phyloP scores from a whole-genome alignment of 1,284 basidiomycete species.

The Takashimella koratensis region DNA sequence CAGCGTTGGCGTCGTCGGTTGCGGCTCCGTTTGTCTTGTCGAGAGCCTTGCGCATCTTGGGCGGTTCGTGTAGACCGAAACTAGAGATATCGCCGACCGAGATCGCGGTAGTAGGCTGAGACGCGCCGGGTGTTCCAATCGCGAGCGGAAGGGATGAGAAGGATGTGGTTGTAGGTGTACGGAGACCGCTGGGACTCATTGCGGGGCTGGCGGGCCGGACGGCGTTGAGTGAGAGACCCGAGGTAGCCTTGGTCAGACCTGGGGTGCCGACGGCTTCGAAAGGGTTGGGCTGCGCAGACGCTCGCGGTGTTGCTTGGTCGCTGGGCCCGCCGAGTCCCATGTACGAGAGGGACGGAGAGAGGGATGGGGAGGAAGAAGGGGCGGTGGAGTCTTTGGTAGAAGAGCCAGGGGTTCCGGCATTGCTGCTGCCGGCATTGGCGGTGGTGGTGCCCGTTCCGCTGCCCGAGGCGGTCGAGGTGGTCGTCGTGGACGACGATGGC shows the following conservation, averaged over 20 bases:
- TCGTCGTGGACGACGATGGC: conserved; percentile 31
- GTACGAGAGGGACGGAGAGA: conserved; percentile 41
- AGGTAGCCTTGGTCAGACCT: conserved; percentile 45
- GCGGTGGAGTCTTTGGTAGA: conserved; percentile 35
- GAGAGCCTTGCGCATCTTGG: conserved; percentile 48
- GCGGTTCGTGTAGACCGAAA: conserved; percentile 48
- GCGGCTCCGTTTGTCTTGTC: not conserved
- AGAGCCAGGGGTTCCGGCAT: too few species aligned
- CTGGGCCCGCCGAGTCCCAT: conserved; percentile 48
- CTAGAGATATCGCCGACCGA: conserved; percentile 45
- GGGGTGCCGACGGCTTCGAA: conserved; percentile 55
- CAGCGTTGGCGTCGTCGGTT: not conserved
- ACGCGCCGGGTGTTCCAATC: conserved; percentile 45
- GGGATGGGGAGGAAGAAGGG: conserved; percentile 16
- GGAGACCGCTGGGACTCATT: conserved; percentile 33
- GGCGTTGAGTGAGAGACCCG: conserved; percentile 39
- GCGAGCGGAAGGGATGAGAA: conserved; percentile 40
- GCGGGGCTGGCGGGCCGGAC: conserved; percentile 37
- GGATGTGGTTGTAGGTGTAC: conserved; percentile 43
- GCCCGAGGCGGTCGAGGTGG: conserved; percentile 13
- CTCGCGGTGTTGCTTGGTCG: conserved; percentile 70
- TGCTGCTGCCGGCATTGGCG: conserved; percentile 61
- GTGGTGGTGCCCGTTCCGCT: conserved; percentile 3
- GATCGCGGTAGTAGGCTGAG: conserved; percentile 44
- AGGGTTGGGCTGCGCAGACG: conserved; percentile 59